Base-by-base conservation (phyloP, 768 basidiomycete genomes). In the Phaffia australis region DNA sequence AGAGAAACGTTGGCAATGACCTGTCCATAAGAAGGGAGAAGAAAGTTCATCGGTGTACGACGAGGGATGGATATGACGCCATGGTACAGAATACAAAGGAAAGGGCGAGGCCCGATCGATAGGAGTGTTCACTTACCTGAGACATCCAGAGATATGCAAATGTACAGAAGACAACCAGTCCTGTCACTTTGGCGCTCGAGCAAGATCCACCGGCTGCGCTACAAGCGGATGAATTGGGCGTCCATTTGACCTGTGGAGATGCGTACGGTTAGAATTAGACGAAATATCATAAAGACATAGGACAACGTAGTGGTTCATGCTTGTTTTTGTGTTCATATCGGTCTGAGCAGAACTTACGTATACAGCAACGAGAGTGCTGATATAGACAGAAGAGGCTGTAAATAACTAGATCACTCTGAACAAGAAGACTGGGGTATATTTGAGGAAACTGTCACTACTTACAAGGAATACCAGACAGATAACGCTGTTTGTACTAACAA, bases 61-160 rank as follows among this genome's bases (percentile, higher is more conserved):
- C 11, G 35, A 42, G 11, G 11, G 11, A 42, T 42, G 35, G n/a
- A n/a, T n/a, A 42, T 42, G 35, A 42, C 6, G 11, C 11, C 35
- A 42, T 42, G 35, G 35, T 5, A 42, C 35, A 42, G 6, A 42
- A 42, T 4, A 11, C 11, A 11, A 4, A 42, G 11, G 11, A 42
- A 42, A 11, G 35, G 6, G 11, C 4, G 11, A 42, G 35, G 11
- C 6, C 11, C 11, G 35, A 11, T 42, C 11, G 35, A 11, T 42
- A 11, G 6, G 11, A 42, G 35, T 42, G 35, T 42, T 42, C 11
- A 42, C 35, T 42, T 42, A 42, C 35, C 11, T 42, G 35, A 0
- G 86, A 87, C 21, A 84, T 85, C 89, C 88, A 91, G 25, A 89
- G 79, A 78, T 84, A 91, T n/a, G 85, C 85, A 75, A 90, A 89